phyloP scores from a whole-genome alignment of 306 rosid genomes.

The Medicago lupulina region DNA sequence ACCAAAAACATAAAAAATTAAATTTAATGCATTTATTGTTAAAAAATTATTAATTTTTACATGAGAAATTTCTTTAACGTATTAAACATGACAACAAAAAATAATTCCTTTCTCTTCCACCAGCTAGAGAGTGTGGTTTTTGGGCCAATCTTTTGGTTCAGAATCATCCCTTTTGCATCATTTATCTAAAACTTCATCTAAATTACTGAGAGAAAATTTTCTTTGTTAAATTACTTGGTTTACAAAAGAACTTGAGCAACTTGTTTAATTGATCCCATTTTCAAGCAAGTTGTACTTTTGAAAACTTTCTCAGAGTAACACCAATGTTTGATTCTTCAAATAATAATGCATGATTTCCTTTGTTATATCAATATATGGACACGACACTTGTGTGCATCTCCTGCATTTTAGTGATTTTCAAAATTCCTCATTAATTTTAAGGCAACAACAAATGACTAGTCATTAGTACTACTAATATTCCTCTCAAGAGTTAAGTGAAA shows the following conservation, averaged over 20 bases:
- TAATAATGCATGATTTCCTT: background rate
- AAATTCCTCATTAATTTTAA: constrained; percentile 12
- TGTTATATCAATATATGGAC: background rate
- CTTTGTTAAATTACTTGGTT: background rate
- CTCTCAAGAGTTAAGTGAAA: constrained; percentile 29
- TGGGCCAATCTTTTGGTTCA: too few species aligned
- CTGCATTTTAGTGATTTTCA: background rate
- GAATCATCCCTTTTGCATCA: too few species aligned
- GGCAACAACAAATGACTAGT: background rate
- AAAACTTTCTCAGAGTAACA: constrained; percentile 8
- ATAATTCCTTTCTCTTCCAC: too few species aligned
- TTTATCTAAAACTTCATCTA: too few species aligned
- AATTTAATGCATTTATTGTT: too few species aligned
- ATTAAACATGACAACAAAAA: too few species aligned
- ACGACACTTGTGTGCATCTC: constrained; percentile 23
- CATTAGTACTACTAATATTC: background rate
- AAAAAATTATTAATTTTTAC: too few species aligned
- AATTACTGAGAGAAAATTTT: too few species aligned
- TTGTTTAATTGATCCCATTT: too few species aligned
- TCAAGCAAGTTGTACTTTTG: background rate
- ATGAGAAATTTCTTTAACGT: too few species aligned
- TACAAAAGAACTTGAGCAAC: background rate
- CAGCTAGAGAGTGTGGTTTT: too few species aligned
- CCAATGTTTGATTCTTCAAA: constrained; percentile 1
- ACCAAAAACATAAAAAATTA: too few species aligned